Evolutionary conservation across 169 alveolate species (phyloP).

Genomic region (Cryptosporidium parvum): DNA sequence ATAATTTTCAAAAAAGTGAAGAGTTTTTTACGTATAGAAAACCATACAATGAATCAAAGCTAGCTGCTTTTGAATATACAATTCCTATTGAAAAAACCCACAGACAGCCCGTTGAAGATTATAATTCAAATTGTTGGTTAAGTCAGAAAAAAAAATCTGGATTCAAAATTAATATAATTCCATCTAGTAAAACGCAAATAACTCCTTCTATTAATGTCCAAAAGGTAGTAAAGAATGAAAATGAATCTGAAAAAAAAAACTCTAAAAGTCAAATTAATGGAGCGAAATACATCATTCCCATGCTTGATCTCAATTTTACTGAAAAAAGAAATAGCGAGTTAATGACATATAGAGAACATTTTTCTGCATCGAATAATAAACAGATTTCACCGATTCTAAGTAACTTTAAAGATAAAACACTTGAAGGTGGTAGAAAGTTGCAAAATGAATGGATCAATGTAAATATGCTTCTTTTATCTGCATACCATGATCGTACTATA

Average conservation of each 20-base stretch:
- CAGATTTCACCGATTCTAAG: background rate
- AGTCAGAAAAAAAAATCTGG: background rate
- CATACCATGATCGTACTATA: conserved; percentile 62
- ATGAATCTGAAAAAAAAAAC: background rate
- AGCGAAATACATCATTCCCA: background rate
- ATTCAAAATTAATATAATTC: too few relatives aligned
- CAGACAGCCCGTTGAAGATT: background rate
- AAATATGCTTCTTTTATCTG: conserved; percentile 49
- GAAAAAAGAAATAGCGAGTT: conserved; percentile 33
- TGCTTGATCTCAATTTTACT: background rate
- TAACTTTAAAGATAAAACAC: background rate
- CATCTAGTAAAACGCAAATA: background rate
- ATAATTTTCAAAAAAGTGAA: background rate
- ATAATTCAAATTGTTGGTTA: background rate
- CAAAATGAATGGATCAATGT: conserved; percentile 27
- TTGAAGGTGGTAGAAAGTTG: background rate
- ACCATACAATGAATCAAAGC: background rate
- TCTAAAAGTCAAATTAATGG: background rate
- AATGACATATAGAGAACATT: conserved; percentile 5
- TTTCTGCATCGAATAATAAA: background rate
- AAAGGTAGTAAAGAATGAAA: background rate
- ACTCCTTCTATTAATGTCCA: background rate
- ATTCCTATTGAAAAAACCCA: background rate
- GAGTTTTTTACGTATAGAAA: conserved; percentile 4
- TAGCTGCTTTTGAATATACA: background rate